Evolutionary conservation across 805 yeast genomes (phyloP), one percentile per base, ranked within the genome.

Genomic region (Lipomyces chichibuensis): DNA sequence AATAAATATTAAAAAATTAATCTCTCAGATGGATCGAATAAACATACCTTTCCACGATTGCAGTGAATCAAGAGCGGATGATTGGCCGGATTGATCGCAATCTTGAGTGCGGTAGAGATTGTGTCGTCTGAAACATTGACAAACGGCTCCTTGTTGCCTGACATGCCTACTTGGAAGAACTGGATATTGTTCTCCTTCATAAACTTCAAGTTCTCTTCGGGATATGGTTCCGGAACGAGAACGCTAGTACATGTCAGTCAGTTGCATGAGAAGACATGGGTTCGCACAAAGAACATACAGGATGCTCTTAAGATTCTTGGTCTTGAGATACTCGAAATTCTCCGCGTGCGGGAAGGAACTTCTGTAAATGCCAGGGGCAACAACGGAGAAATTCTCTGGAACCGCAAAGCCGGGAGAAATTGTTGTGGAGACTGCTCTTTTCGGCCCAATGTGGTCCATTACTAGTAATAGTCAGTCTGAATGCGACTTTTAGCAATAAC

Each of bases 141-240:
- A 80, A 92, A 92, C 11, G 97, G 97, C 74, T 92, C 97, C 75
- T 95, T 95, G 77, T 95, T 95, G 7, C 98, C 99, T 56, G 95
- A 88, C 87, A 95, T 85, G 0, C 98, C 97, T 51, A 94, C 87
- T 77, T 92, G 98, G 75, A 87, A 91, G 51, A 93, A 81, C 72
- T 84, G 79, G 59, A 95, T 92, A 25, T 83, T 82, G 60, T 91
- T 83, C 52, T 82, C 80, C 52, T 82, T 75, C 65, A 91, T 79
- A 74, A 91, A 92, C 59, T 85, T 86, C 51, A 77, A 72, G 74
- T 93, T 92, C 70, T 90, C 91, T 39, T 80, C 82, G 0, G 99
- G 98, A 74, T 94, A 94, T 32, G 89, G 92, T 75, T 95, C 99
- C 0, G 98, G 96, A 14, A 94, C 90, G 59, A 94, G 82, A 67